phyloP scores from a whole-genome alignment of 805 yeast species.

The Zygosaccharomyces siamensis region DNA sequence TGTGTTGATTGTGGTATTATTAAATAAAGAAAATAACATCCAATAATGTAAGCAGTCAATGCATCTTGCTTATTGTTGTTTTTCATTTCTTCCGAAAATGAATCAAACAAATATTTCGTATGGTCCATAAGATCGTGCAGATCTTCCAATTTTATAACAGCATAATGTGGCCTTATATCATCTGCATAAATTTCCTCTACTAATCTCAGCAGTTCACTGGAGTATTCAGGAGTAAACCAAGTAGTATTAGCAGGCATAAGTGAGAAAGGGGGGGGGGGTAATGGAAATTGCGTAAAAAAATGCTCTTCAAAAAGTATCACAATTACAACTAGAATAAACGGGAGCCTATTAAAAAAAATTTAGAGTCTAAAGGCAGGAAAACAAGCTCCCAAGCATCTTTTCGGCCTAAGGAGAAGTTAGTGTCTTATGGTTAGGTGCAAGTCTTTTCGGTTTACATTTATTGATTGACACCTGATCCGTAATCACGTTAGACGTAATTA shows the following conservation, averaged over 20 bases:
- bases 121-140: conserved; percentile 37
- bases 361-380: background rate
- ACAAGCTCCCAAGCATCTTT: background rate
- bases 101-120: conserved; percentile 35
- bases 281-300: background rate
- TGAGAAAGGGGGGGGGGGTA: background rate
- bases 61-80: conserved; percentile 25
- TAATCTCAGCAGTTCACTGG: conserved; percentile 34
- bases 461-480: background rate
- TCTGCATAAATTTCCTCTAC: conserved; percentile 33
- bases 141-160: conserved; percentile 35
- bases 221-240: conserved; percentile 38
- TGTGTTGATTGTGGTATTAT: conserved; percentile 40
- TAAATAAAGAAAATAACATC: conserved; percentile 36
- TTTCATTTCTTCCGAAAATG: conserved; percentile 24
- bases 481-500: background rate
- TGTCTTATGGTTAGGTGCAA: background rate
- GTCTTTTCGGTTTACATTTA: background rate
- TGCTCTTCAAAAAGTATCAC: background rate
- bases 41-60: conserved; percentile 35
- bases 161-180: conserved; percentile 31
- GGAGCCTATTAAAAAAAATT: background rate
- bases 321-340: background rate
- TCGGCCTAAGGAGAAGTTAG: too few species aligned
- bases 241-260: background rate